Base-by-base conservation (phyloP, 2,329 filamentous ascomycete species). In the Trichothecium sympodiale region DNA sequence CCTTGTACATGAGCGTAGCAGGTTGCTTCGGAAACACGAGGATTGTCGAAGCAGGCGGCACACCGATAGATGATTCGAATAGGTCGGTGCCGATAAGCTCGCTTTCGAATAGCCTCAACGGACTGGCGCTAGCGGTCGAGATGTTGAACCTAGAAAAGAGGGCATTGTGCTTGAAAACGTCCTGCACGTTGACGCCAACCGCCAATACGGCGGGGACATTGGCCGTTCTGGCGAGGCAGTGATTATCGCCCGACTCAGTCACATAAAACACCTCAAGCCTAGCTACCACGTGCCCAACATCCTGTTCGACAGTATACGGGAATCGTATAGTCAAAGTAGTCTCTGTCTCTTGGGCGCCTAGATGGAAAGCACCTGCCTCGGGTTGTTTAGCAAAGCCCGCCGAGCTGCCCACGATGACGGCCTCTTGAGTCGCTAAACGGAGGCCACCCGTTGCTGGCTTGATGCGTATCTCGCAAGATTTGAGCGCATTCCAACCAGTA, bases 101-200 rank as follows among this genome's bases (percentile, higher is more conserved):
- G 43, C 83, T 84, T 36, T 72, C 72, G 31, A 83, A 67, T 6
- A 98, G 62, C 4, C 82, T 73, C 8, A 96, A 56, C 0, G 91
- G 91, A 20, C 80, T 78, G 17, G 73, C 56, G 38, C 71, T 84
- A 1, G 85, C 81, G 0, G 88, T 87, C 10, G 85, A 87, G 35
- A 98, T 80, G 12, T 84, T 94, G 54, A 98, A 98, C 8, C 81
- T 80, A 0, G 88, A 95, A 51, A 91, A 91, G 0, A 96, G 67
- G 0, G 76, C 70, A 7, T 77, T 64, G 43, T 85, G 77, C 53
- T 94, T 94, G 65, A 96, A 96, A 18, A 93, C 76, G 47, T 98
- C 91, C 49, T 96, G 88, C 5, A 98, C 91, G 45, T 96, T 96
- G 42, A 98, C 91, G 3, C 89, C 88, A 4, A 98, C 68, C 0